Percentiles rank a stretch among this genome's conserved stretches.
Evolutionary conservation across 352 stramenopile species (phyloP).

Genomic region (Pythium chondricola): DNA sequence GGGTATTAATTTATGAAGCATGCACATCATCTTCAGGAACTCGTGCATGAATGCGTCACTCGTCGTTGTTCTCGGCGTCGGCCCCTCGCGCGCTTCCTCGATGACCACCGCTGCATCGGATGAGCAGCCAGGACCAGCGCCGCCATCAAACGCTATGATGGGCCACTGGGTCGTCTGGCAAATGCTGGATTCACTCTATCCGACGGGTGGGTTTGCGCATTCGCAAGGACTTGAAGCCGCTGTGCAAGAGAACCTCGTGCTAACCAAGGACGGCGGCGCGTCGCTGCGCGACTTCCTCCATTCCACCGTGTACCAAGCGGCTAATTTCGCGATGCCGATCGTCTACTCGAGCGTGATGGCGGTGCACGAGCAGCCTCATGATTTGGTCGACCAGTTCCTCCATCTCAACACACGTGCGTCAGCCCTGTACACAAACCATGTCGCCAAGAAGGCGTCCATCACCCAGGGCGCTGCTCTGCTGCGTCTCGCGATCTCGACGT

Average conservation of each 20-base stretch:
- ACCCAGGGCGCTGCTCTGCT: conserved; percentile 65
- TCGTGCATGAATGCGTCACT: no score
- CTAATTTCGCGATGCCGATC: conserved; percentile 67
- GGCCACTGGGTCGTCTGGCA: conserved; percentile 72
- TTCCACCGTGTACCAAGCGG: conserved; percentile 59
- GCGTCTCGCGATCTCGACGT: conserved; percentile 57
- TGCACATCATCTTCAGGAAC: no score
- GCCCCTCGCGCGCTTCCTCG: background rate
- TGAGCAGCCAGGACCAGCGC: conserved; percentile 5
- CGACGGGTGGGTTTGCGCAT: conserved; percentile 78
- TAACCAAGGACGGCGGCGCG: conserved; percentile 8
- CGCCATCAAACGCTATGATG: no score
- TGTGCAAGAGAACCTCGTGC: conserved; percentile 60
- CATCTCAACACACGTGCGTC: conserved; percentile 40
- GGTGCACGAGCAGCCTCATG: background rate
- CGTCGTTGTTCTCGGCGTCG: no score
- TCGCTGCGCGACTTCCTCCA: conserved; percentile 56
- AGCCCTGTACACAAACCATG: conserved; percentile 73
- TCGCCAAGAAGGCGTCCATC: conserved; percentile 69
- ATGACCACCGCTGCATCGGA: background rate
- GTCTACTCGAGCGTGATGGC: conserved; percentile 42
- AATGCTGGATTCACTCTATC: conserved; percentile 80
- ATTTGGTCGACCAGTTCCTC: conserved; percentile 37
- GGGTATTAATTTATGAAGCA: no score
- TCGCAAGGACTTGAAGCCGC: conserved; percentile 74